phyloP scores from a whole-genome alignment of 495 filamentous ascomycete genomes.

The Neurospora sp. region DNA sequence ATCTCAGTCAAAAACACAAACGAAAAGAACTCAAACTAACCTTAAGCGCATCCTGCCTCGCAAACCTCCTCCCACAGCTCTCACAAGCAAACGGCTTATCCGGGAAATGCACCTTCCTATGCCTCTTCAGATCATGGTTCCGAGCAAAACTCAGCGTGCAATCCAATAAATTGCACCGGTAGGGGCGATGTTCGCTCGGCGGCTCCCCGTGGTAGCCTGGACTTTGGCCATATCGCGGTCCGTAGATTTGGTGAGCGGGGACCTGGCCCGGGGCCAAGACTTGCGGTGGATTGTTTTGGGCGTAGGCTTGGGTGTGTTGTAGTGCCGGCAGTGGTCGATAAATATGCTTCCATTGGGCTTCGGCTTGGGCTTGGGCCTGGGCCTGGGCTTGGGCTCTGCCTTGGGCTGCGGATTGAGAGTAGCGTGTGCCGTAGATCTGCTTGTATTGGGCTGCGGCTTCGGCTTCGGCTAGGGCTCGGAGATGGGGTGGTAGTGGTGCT shows the following conservation, averaged over 20 bases:
- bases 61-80: neutral
- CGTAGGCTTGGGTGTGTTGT: neutral
- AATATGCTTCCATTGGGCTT: neutral
- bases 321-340: neutral
- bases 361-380: neutral
- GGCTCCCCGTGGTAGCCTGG: neutral
- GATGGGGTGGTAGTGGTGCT: neutral
- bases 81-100: neutral
- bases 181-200: neutral
- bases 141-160: neutral
- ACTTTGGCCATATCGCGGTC: neutral
- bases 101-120: neutral
- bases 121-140: neutral
- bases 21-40: neutral
- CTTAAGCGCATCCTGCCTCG: neutral
- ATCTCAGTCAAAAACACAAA: neutral
- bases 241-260: neutral
- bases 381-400: neutral
- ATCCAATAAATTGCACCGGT: neutral
- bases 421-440: neutral
- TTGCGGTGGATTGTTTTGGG: neutral
- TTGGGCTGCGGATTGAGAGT: neutral
- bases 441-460: neutral
- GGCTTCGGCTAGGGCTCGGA: neutral
- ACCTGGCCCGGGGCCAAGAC: neutral